Base-by-base conservation (phyloP, 306 rosid species). In the Fragaria nilgerrensis region DNA sequence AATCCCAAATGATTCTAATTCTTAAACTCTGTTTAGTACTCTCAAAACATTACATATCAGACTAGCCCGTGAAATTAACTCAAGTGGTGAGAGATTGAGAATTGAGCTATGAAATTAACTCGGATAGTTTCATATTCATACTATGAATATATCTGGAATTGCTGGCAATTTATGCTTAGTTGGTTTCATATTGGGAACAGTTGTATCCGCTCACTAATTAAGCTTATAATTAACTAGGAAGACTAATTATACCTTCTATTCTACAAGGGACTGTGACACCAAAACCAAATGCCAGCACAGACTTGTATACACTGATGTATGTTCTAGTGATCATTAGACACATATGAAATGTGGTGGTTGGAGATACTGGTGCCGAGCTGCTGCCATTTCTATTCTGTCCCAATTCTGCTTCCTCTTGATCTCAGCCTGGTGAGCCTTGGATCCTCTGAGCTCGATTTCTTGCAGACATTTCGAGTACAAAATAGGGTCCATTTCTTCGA, bases 401-500 rank as follows among this genome's bases (percentile, higher is more conserved):
- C 98, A 86, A 75, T 25, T 85, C 78, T 85, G 73, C 79, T 79
- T 84, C 65, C 96, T 85, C 82, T 82, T 86, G 5, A 85, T 44
- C 63, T 88, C 90, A 68, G 85, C 77, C 43, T 79, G 85, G 37
- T 45, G 80, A 50, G 90, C 91, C 56, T 11, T 71, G 61, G 81
- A 45, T 68, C 86, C 87, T 84, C 83, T 83, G 39, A 58, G 73
- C 36, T 85, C 74, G 9, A 87, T 85, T 68, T 88, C 88, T 39
- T 84, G 77, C 11, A 92, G 83, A 68, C 85, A 85, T 81, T 83
- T 89, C 0, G 86, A 78, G 81, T 94, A 90, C 20, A 89, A 75
- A 72, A 56, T 47, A 4, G 96, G 96, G 61, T 94, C 96, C 86
- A 88, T 86, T 59, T 90, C 97, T 89, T 85, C 82, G 4, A 94